Conservation (phyloP, 257 asterid genomes). For the Capsicum baccatum region DNA sequence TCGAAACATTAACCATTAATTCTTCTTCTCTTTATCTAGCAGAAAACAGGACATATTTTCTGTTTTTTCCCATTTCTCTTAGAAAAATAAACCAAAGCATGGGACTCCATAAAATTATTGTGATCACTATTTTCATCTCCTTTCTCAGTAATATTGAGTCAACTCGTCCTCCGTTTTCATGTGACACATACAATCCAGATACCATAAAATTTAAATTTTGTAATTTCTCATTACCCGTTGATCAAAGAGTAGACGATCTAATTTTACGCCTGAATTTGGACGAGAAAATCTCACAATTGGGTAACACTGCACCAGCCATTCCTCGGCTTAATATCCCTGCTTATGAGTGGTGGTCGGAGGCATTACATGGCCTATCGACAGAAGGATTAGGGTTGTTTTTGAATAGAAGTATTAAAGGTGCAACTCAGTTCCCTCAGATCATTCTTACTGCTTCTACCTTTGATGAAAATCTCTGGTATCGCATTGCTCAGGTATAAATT, state of each 20-base stretch:
- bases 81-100: slow-evolving; percentile 20
- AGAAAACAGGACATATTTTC: background rate
- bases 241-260: slow-evolving; percentile 52
- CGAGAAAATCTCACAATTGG: slow-evolving; percentile 69
- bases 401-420: slow-evolving; percentile 51
- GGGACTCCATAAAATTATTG: slow-evolving; percentile 1
- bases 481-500: slow-evolving; percentile 38
- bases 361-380: slow-evolving; percentile 64
- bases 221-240: slow-evolving; percentile 39
- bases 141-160: slow-evolving; percentile 29
- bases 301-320: slow-evolving; percentile 59
- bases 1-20: background rate
- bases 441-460: slow-evolving; percentile 47
- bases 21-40: background rate
- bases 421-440: slow-evolving; percentile 74
- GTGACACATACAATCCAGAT: slow-evolving; percentile 53
- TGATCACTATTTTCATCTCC: background rate
- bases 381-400: slow-evolving; percentile 60
- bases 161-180: slow-evolving; percentile 53
- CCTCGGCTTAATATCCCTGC: slow-evolving; percentile 72
- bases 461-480: slow-evolving; percentile 47
- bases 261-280: slow-evolving; percentile 62
- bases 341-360: slow-evolving; percentile 89
- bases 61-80: too few relatives aligned
- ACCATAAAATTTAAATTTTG: slow-evolving; percentile 58